Percentiles rank a stretch among this genome's conserved stretches.
Evolutionary conservation across 306 rosid species (phyloP).

Genomic region (Sophora flavescens): DNA sequence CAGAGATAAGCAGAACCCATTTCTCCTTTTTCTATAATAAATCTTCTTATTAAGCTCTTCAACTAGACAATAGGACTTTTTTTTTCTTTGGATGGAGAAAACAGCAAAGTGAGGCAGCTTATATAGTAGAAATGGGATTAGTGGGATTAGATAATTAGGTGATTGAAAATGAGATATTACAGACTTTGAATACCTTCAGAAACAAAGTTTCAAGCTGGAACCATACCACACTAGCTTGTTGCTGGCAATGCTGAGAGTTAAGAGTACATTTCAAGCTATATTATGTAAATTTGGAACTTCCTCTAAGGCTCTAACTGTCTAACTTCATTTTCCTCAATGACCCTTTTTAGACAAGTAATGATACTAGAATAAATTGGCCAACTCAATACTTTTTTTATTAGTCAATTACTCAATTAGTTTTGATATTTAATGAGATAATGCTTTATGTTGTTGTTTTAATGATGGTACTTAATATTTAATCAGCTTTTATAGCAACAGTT

Average conservation of each 20-base stretch:
- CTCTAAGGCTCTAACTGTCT: conserved; percentile 15
- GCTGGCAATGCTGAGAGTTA: conserved; percentile 54
- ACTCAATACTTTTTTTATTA: background rate
- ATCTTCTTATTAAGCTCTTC: conserved; percentile 19
- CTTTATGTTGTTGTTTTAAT: background rate
- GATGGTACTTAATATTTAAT: background rate
- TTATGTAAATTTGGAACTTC: conserved; percentile 28
- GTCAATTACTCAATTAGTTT: background rate
- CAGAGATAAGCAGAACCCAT: conserved; percentile 49
- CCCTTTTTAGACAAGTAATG: conserved; percentile 33
- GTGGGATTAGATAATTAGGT: conserved; percentile 69
- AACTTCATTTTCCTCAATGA: conserved; percentile 36
- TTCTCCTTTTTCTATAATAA: background rate
- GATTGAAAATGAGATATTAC: conserved; percentile 54
- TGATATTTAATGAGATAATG: conserved; percentile 2
- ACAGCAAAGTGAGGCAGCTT: conserved; percentile 40
- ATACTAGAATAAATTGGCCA: background rate
- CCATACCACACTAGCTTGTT: conserved; percentile 42
- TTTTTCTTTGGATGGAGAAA: conserved; percentile 53
- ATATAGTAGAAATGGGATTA: conserved; percentile 43
- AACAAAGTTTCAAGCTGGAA: conserved; percentile 47
- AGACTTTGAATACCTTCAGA: conserved; percentile 52
- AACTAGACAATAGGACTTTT: background rate
- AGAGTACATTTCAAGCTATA: conserved; percentile 69
- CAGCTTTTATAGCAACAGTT: background rate